Conservation (phyloP, 1,139 yeast species). For the Suhomyces atakaporum region DNA sequence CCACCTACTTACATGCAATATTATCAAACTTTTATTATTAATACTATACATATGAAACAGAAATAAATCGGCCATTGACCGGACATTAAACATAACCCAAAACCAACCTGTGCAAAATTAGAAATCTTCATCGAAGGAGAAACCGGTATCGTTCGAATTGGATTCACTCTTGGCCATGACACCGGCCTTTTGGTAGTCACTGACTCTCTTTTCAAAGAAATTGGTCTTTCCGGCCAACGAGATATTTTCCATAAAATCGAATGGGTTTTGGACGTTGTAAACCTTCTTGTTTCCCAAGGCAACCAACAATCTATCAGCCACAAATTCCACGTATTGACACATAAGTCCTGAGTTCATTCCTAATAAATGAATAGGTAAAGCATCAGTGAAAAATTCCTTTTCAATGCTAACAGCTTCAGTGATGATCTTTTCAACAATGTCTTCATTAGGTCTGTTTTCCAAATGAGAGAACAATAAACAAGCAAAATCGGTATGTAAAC, state of each 20-base stretch:
- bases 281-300: slow-evolving; percentile 88
- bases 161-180: slow-evolving; percentile 68
- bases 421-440: slow-evolving; percentile 79
- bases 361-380: slow-evolving; percentile 84
- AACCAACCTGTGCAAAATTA: slow-evolving; percentile 20
- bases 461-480: slow-evolving; percentile 92
- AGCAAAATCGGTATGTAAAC: slow-evolving; percentile 97
- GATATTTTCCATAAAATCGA: slow-evolving; percentile 98
- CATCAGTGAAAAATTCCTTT: slow-evolving; percentile 91
- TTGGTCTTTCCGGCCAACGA: slow-evolving; percentile 98
- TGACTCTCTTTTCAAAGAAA: slow-evolving; percentile 98
- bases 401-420: slow-evolving; percentile 95
- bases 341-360: slow-evolving; percentile 92
- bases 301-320: slow-evolving; percentile 90
- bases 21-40: slow-evolving; percentile 6
- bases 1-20: too few species aligned
- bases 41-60: slow-evolving; percentile 10
- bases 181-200: slow-evolving; percentile 99
- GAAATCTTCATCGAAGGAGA: slow-evolving; percentile 53
- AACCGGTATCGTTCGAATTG: slow-evolving; percentile 33
- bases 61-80: slow-evolving; percentile 8
- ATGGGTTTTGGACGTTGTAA: slow-evolving; percentile 89
- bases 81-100: slow-evolving; percentile 8
- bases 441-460: slow-evolving; percentile 79
- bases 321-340: slow-evolving; percentile 97